Base-by-base conservation (phyloP, 73 alveolate genomes). In the Blepharisma stoltei region DNA sequence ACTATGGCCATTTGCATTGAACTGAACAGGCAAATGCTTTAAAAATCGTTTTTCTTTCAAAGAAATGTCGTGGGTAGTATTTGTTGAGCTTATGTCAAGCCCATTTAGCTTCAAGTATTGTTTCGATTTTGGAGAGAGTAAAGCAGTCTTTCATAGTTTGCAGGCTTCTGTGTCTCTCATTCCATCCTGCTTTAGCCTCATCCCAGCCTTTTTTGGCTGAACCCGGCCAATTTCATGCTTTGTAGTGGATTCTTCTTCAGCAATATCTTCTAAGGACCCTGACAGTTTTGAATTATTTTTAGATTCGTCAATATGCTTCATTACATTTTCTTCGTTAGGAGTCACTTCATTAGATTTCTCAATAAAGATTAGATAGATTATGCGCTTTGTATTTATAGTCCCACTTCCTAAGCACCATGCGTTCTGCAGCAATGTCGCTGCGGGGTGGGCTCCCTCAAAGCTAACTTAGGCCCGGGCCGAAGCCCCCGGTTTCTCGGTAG, bases 171-270 rank as follows among this genome's bases (percentile, higher is more conserved):
- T 38, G 11, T 60, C 73, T 14, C 73, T 38, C 23, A 47, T 5
- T 25, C 46, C 14, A 1, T 60, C 73, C 14, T n/a, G 14, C 46
- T 60, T 60, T 2, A 60, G n/a, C 23, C 23, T 60, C 49, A n/a
- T 38, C 37, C 38, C 46, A 18, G 46, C 46, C 18, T 14, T n/a
- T 60, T 60, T 60, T 60, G 73, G 18, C 46, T 60, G 38, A 5
- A 60, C 23, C 23, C 37, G 46, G 14, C 18, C 48, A 20, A 60
- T 60, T 60, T 60, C 46, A 9, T 14, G 46, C 23, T 60, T 60
- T 60, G 73, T 60, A 9, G 73, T 60, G 5, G 46, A 14, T 60
- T 60, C 73, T 60, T 60, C 73, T 60, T 60, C 73, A 18, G 73
- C 73, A 9, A 60, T 60, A 14, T 60, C 73, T 14, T 60, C 73